Evolutionary conservation across 495 filamentous ascomycete genomes (phyloP).

Genomic region (Thozetella sp.): DNA sequence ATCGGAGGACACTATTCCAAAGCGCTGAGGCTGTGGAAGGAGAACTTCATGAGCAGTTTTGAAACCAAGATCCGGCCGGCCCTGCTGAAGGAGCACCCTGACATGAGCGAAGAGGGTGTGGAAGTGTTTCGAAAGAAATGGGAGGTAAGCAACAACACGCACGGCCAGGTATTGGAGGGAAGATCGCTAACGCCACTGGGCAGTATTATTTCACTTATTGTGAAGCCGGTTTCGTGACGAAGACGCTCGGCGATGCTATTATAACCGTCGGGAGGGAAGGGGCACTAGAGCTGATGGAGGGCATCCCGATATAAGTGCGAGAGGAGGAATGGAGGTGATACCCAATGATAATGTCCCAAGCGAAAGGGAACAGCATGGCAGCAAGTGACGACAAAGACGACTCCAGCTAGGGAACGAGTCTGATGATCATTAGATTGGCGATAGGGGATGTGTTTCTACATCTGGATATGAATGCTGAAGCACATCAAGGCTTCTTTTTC

Average conservation of each 20-base stretch:
- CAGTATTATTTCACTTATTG: conserved; percentile 76
- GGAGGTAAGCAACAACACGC: conserved; percentile 45
- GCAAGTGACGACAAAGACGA: background rate
- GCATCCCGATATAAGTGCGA: conserved; percentile 53
- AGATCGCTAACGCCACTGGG: conserved; percentile 5
- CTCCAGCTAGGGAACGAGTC: background rate
- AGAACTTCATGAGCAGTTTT: conserved; percentile 65
- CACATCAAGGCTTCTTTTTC: conserved; percentile 16
- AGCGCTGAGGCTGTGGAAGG: conserved; percentile 65
- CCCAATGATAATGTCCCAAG: background rate
- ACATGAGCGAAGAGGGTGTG: conserved; percentile 57
- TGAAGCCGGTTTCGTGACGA: conserved; percentile 70
- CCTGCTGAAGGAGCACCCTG: conserved; percentile 49
- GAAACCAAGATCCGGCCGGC: conserved; percentile 56
- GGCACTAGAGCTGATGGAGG: conserved; percentile 66
- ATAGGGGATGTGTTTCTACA: background rate
- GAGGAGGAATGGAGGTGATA: background rate
- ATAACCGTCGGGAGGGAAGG: conserved; percentile 69
- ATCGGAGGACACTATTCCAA: conserved; percentile 74
- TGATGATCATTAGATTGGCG: background rate
- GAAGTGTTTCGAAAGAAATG: conserved; percentile 70
- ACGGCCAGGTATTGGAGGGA: background rate
- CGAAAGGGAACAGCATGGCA: background rate
- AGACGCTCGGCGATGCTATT: conserved; percentile 71
- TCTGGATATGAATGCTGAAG: background rate